A percentile compares a stretch with the other conserved stretches of the same genome.
phyloP scores from a whole-genome alignment of 805 yeast species.

The Phaffomyces thermotolerans region DNA sequence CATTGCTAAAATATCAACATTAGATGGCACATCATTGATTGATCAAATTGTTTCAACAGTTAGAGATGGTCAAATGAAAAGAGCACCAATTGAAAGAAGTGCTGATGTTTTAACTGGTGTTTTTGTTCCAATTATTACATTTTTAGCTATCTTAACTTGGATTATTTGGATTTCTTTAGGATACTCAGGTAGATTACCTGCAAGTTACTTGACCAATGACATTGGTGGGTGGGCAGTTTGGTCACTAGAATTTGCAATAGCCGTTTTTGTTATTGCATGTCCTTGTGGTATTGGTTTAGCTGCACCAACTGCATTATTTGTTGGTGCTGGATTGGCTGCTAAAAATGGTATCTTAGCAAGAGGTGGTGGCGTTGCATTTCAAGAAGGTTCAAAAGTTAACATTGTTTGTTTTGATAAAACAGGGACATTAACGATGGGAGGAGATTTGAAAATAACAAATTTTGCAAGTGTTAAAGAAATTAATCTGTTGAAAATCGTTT shows the following conservation, averaged over 20 bases:
- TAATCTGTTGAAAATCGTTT: constrained; percentile 13
- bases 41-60: constrained; percentile 67
- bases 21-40: constrained; percentile 57
- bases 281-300: constrained; percentile 85
- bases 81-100: constrained; percentile 65
- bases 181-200: constrained; percentile 45
- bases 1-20: constrained; percentile 46
- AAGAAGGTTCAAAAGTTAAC: constrained; percentile 59
- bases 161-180: constrained; percentile 60
- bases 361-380: constrained; percentile 80
- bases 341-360: constrained; percentile 66
- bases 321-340: constrained; percentile 75
- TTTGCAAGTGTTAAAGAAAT: constrained; percentile 25
- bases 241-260: constrained; percentile 70
- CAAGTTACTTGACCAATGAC: constrained; percentile 49
- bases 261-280: constrained; percentile 78
- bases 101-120: constrained; percentile 65
- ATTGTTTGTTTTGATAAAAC: constrained; percentile 74
- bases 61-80: constrained; percentile 62
- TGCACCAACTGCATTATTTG: constrained; percentile 78
- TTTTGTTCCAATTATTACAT: constrained; percentile 64
- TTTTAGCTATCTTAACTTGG: constrained; percentile 59
- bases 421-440: constrained; percentile 65
- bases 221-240: constrained; percentile 72
- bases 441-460: constrained; percentile 51